Evolutionary conservation across 495 filamentous ascomycete species (phyloP), one percentile per base, ranked within the genome.

Genomic region (Aspergillus conjunctus): DNA sequence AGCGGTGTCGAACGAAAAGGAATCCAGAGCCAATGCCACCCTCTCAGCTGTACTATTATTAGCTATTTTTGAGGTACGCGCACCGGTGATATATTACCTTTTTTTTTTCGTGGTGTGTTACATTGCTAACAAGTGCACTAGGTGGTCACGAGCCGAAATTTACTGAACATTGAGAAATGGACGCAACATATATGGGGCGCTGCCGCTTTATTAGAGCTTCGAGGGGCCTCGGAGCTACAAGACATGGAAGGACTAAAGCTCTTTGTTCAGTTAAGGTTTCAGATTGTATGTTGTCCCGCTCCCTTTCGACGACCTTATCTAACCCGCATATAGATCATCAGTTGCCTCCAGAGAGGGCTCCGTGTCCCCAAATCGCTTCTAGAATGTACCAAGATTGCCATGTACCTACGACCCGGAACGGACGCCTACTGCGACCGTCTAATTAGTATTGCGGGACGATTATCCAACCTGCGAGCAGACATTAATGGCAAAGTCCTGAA

Each of bases 31-130:
- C 45, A 86, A 90, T 67, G 77, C 77, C 51, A 87, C 86, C 4
- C 79, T 90, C 59, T 81, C 86, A 32, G 77, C 84, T 1, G 81
- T 88, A 34, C 71, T 90, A 21, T 77, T 88, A 34, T 74, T 90
- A 39, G 80, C 68, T 58, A 73, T 77, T 64, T 83, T 71, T 67
- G 78, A 77, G 73, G 77, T 80, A 68, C 64, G 76, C 39, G 39
- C 39, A 5, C 9, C 39, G 4, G 17, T 17, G 10, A 12, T 43
- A 48, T 20, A 11, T 21, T 46, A 7, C 18, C 15, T 46, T 20
- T 17, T 46, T 46, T 20, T 11, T 48, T 22, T 48, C 20, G 20
- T 43, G 37, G 6, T 12, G 37, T 34, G 10, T 17, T 32, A 11
- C 7, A 46, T 18, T 4, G 17, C 32, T 51, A 53, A 63, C 58